Evolutionary conservation across 2,329 filamentous ascomycete species (phyloP).

Genomic region (Arthroderma sp.): DNA sequence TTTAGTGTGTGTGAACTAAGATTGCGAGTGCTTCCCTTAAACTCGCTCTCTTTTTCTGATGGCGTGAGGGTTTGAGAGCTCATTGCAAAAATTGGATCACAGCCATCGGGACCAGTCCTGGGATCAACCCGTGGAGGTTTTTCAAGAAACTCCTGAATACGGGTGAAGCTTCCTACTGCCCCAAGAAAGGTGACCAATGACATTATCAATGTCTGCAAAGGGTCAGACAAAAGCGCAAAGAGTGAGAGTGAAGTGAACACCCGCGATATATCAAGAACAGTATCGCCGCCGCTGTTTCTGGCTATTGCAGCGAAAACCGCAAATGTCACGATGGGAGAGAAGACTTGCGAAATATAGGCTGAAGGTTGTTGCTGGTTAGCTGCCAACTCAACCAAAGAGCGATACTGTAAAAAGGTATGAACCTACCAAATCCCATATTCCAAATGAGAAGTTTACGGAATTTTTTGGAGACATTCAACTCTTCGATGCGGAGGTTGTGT

Average conservation of each 20-base stretch:
- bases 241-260: constrained; percentile 37
- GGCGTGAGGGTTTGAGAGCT: constrained; percentile 5
- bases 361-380: not conserved
- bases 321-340: constrained; percentile 35
- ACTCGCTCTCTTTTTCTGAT: not conserved
- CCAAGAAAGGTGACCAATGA: constrained; percentile 32
- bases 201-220: constrained; percentile 34
- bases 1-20: constrained; percentile 5
- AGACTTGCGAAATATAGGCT: constrained; percentile 29
- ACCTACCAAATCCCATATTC: constrained; percentile 27
- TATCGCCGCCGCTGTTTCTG: constrained; percentile 18
- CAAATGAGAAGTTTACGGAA: constrained; percentile 31
- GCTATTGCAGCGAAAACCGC: constrained; percentile 32
- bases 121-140: constrained; percentile 20
- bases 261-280: constrained; percentile 27
- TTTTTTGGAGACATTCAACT: constrained; percentile 28
- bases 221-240: constrained; percentile 34
- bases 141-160: constrained; percentile 35
- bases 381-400: not conserved
- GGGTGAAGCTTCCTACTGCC: constrained; percentile 33
- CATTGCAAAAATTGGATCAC: constrained; percentile 3
- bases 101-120: constrained; percentile 8
- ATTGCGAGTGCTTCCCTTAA: not conserved
- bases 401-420: constrained; percentile 1
- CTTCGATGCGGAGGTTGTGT: constrained; percentile 27